Conservation (phyloP, 768 basidiomycete genomes). For the Phallus indusiatus region DNA sequence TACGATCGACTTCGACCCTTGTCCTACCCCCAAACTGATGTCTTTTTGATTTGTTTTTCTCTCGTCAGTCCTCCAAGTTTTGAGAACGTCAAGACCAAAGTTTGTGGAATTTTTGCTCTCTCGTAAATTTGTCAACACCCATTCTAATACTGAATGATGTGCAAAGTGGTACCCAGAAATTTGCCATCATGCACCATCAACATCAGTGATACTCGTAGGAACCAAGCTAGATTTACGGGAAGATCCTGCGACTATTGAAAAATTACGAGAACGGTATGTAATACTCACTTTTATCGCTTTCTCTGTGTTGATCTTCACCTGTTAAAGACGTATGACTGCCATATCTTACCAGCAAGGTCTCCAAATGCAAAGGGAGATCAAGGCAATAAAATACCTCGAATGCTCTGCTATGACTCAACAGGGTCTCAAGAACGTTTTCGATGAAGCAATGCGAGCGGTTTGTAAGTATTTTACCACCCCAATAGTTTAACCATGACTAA, state of each 20-base stretch:
- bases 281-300: constrained; percentile 6
- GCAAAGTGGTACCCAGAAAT: constrained; percentile 92
- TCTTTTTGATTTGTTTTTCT: constrained; percentile 98
- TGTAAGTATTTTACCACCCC: constrained; percentile 43
- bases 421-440: constrained; percentile 97
- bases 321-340: constrained; percentile 78
- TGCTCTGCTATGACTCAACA: constrained; percentile 97
- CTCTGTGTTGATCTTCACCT: constrained; percentile 4
- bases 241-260: constrained; percentile 86
- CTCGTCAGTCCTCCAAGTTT: constrained; percentile 96
- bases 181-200: constrained; percentile 91
- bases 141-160: neutral
- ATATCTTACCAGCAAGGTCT: constrained; percentile 89
- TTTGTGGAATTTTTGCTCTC: constrained; percentile 25
- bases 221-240: constrained; percentile 98
- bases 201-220: constrained; percentile 88
- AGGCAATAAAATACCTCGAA: constrained; percentile 92
- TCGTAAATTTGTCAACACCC: neutral
- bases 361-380: constrained; percentile 86
- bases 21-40: constrained; percentile 98
- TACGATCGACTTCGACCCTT: constrained; percentile 96
- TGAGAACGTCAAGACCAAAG: constrained; percentile 98
- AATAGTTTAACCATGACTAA: neutral
- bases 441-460: constrained; percentile 96
- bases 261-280: constrained; percentile 78